Evolutionary conservation across 192 early-diverging fungal species (phyloP), one percentile per base, ranked within the genome.

Genomic region (Funneliformis mosseae): DNA sequence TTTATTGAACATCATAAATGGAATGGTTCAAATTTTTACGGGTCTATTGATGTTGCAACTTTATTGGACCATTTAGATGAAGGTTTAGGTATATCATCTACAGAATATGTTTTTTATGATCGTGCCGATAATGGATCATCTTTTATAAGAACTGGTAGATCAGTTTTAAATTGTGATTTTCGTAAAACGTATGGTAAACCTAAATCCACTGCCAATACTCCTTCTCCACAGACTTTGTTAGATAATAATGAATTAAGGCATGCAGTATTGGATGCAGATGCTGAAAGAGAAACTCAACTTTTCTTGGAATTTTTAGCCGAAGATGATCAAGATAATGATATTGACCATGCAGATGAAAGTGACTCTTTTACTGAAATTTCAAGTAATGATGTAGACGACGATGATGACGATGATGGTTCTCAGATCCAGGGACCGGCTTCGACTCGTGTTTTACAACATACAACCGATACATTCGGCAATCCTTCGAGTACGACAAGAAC

Each of bases 1-100:
- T 55, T 55, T 55, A 55, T 55, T 55, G 50, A 55, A 55, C 50
- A 55, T 55, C 50, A 55, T 55, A 55, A 55, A 55, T 55, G 50
- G 50, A 55, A 55, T 21, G 50, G 50, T 4, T 55, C 50, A 6
- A 14, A 55, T 55, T 55, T 55, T 55, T 55, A 55, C 16, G 50
- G 50, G 1, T 6, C 50, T 55, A 21, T 55, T 55, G 50, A 55
- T 55, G 16, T 55, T 55, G 14, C 1, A n/a, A 18, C 5, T 21
- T 55, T 55, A n/a, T 55, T 55, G 16, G 50, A 55, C 7, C 50
- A 55, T 7, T 55, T 55, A 55, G 50, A 55, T 21, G 50, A 55
- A 21, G 50, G 50, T 55, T n/a, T 55, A 21, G 50, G 50, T n/a
- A 6, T 55, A 55, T 55, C 50, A 55, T 21, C 50, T 55, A 16